phyloP scores from a whole-genome alignment of 2,329 filamentous ascomycete species.

The Penicillium digitatum region DNA sequence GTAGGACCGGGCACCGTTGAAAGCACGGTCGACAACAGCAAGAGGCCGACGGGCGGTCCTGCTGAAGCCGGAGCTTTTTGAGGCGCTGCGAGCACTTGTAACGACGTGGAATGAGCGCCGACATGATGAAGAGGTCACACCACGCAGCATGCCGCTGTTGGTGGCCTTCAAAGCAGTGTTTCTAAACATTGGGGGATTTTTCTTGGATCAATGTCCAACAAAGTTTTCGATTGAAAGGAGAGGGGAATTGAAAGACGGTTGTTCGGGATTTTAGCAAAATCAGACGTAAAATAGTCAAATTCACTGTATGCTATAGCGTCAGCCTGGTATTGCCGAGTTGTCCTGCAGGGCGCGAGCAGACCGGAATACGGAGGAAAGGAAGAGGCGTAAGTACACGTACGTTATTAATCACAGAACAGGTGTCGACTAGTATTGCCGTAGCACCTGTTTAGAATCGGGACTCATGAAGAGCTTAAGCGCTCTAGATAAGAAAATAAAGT shows the following conservation, averaged over 20 bases:
- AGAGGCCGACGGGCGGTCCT: conserved; percentile 42
- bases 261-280: conserved; percentile 6
- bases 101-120: conserved; percentile 35
- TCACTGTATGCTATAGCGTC: not conserved
- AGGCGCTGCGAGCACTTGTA: conserved; percentile 30
- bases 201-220: conserved; percentile 15
- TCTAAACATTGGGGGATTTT: conserved; percentile 40
- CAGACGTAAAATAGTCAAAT: conserved; percentile 1
- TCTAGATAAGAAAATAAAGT: conserved; percentile 23
- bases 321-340: conserved; percentile 19
- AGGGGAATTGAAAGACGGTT: not conserved
- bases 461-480: conserved; percentile 40
- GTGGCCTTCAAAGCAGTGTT: conserved; percentile 40
- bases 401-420: conserved; percentile 28
- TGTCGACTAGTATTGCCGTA: conserved; percentile 42
- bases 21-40: conserved; percentile 38
- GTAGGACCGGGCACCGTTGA: conserved; percentile 51
- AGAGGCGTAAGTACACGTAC: conserved; percentile 20
- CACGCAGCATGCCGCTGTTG: conserved; percentile 37
- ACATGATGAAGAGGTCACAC: conserved; percentile 32
- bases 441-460: conserved; percentile 37
- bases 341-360: conserved; percentile 16
- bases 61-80: conserved; percentile 35
- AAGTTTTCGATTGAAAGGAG: conserved; percentile 6
- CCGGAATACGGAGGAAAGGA: conserved; percentile 27